Base-by-base conservation (phyloP, 257 asterid species). In the Ilex asprella region DNA sequence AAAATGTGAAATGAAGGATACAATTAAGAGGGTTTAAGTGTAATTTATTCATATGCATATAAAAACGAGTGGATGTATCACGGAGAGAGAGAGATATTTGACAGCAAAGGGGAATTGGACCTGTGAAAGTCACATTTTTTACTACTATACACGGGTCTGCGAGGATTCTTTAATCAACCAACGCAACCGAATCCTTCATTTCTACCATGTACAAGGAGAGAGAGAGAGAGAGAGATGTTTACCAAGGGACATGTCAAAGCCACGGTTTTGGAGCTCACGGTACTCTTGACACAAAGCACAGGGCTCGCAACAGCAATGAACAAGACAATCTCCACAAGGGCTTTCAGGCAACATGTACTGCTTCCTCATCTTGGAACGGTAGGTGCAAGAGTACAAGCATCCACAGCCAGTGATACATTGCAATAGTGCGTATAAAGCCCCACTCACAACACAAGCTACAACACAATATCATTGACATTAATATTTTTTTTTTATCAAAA, bases 251-350 rank as follows among this genome's bases (percentile, higher is more conserved):
- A 58, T 16, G 15, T 57, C 64, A 49, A 67, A 67, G 30, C 71
- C 71, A 14, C n/a, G 60, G 41, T 30, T 50, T 51, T 35, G 46
- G 46, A 67, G 71, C 21, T 51, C 21, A 2, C 71, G 65, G 52
- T 67, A 15, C 29, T 67, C 71, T 39, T 67, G 71, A 15, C 60
- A 59, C 43, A 67, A 35, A 4, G 71, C 60, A 27, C 71, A 67
- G 14, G 60, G 31, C 15, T 50, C 55, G 16, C 71, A 67, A 7
- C 60, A 67, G 30, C 21, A 67, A 27, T 67, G 71, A 53, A 67
- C 65, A 2, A 67, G 43, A 5, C 55, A 67, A 59, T 67, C 65
- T 1, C 55, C 31, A 39, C 71, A 12, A 43, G 66, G 73, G 27
- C n/a, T 16, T 12, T 61, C 73, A 2, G 56, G 67, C 66, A 68